Conservation (phyloP, 305 asterid species). For the Fraxinus platypoda region DNA sequence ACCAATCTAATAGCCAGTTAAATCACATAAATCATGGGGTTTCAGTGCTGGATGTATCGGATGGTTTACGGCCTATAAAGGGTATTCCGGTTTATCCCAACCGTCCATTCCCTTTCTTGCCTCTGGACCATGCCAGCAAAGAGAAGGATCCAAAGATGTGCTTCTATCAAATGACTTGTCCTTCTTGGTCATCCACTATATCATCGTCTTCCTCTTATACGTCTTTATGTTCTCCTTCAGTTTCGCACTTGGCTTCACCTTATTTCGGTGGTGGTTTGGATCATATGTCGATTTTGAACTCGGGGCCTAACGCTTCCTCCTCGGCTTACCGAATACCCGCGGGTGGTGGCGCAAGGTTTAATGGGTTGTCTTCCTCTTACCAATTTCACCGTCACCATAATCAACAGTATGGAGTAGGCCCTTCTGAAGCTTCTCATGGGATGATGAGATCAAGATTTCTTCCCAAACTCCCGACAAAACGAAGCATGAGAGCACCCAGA, state of each 20-base stretch:
- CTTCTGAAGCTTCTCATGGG: slow-evolving; percentile 45
- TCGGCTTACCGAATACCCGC: slow-evolving; percentile 30
- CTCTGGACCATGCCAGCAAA: slow-evolving; percentile 29
- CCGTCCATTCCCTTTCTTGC: slow-evolving; percentile 72
- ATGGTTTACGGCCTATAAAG: slow-evolving; percentile 70
- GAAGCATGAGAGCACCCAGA: slow-evolving; percentile 96
- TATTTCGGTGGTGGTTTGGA: slow-evolving; percentile 46
- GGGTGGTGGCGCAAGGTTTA: slow-evolving; percentile 35
- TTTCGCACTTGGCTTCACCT: slow-evolving; percentile 21
- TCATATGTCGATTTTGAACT: slow-evolving; percentile 55
- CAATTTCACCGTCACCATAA: slow-evolving; percentile 26
- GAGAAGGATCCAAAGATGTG: slow-evolving; percentile 57
- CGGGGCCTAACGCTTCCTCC: slow-evolving; percentile 34
- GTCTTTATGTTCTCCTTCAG: background rate
- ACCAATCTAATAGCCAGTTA: slow-evolving; percentile 35
- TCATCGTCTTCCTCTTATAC: slow-evolving; percentile 21
- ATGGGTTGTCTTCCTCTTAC: slow-evolving; percentile 38
- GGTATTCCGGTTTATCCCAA: slow-evolving; percentile 91
- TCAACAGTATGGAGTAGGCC: slow-evolving; percentile 43
- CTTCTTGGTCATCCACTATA: slow-evolving; percentile 21
- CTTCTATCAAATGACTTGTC: slow-evolving; percentile 43
- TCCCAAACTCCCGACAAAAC: slow-evolving; percentile 63
- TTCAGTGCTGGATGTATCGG: slow-evolving; percentile 49
- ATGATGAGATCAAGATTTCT: slow-evolving; percentile 81
- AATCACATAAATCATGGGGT: slow-evolving; percentile 50